These are phyloP conservation scores for Nemania abortiva DNA, from an alignment of 2,329 filamentous ascomycete genomes.

Conservation along the genomic window DNA sequence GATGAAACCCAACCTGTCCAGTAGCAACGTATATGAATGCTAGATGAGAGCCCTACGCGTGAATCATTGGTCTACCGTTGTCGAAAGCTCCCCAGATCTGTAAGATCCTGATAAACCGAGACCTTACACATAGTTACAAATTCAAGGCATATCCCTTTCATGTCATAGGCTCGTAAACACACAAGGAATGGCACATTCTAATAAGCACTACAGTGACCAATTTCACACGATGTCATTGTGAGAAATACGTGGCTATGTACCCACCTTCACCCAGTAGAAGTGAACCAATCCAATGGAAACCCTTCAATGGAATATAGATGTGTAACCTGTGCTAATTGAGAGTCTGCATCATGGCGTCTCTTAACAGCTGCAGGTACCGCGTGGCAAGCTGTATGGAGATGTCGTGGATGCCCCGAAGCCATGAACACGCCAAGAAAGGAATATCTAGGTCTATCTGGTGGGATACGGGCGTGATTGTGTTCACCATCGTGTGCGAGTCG, in stretches of 20 bases:
- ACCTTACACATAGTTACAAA: neutral
- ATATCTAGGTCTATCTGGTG: slow-evolving; percentile 1
- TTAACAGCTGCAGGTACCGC: slow-evolving; percentile 15
- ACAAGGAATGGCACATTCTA: neutral
- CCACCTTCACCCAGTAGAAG: too few species aligned
- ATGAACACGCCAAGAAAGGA: slow-evolving; percentile 13
- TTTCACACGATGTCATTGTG: too few species aligned
- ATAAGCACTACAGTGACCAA: neutral
- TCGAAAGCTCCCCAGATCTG: neutral
- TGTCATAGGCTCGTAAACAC: neutral
- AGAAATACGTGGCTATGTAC: neutral
- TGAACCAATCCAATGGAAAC: too few species aligned
- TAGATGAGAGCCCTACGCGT: neutral
- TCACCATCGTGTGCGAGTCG: neutral
- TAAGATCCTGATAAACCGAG: neutral
- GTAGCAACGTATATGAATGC: neutral
- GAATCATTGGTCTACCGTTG: neutral
- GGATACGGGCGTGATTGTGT: neutral
- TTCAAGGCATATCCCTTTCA: neutral
- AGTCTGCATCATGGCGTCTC: slow-evolving; percentile 1
- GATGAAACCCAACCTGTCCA: neutral
- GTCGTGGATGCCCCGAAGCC: slow-evolving; percentile 9
- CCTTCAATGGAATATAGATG: neutral
- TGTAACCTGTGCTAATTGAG: neutral
- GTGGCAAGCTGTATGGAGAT: slow-evolving; percentile 13